Base-by-base conservation (phyloP, 1,139 yeast genomes). In the Hemisphaericaspora lyxosophila region DNA sequence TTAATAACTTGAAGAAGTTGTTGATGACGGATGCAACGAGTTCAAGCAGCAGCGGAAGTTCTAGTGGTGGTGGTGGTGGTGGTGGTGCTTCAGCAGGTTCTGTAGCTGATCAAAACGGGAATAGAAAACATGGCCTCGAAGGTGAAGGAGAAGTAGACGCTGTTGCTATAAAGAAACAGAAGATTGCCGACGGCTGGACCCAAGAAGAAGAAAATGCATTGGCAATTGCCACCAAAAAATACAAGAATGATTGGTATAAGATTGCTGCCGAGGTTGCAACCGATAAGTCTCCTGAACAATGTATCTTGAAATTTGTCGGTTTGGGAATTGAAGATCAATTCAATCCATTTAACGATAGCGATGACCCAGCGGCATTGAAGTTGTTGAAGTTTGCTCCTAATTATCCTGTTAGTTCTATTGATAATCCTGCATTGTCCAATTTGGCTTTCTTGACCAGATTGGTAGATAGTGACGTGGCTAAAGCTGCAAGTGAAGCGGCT, bases 401-500 rank as follows among this genome's bases (percentile, higher is more conserved):
- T 55, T 73, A 90, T 41, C 96, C 97, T 6, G 82, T 87, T 33
- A 80, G 88, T 36, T 78, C 88, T 31, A 79, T 83, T 19, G 97
- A 92, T 51, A 92, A 92, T 58, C 98, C 99, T 1, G 90, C 92
- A 4, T 75, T 92, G 67, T 84, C 95, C 26, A 92, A 95, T 26
- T 76, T 92, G 46, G 82, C 96, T 4, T 92, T 90, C 60, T 70
- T 94, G 64, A 82, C 94, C 0, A 83, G 89, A 33, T 64, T 90
- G 41, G 95, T 90, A 15, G 96, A 90, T 54, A 83, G 92, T n/a
- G 83, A 81, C 32, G 81, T 82, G 27, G 95, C 92, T 2, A 85
- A 81, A 40, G 88, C 89, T 8, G 95, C 96, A 9, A 87, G 95
- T 14, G 65, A 57, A 34, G 65, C 81, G 35, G 88, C 92, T 0